A percentile compares a stretch with the other conserved stretches of the same genome.
phyloP scores from a whole-genome alignment of 164 flowering plant species.

The grape (Vitis vinifera) region DNA sequence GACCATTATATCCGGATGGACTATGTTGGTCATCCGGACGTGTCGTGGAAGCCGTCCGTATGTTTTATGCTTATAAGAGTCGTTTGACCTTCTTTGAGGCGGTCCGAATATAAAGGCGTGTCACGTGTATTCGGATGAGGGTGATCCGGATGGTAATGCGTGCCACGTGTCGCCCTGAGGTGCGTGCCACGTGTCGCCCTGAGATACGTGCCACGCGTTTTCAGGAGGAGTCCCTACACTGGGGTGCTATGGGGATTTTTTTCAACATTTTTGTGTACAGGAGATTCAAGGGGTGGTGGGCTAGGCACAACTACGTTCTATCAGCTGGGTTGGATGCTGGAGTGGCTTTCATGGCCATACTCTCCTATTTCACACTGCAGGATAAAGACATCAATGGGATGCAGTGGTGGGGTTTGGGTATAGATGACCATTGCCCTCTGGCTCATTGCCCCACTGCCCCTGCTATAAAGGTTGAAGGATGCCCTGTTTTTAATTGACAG shows the following conservation, averaged over 20 bases:
- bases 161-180: too few species aligned
- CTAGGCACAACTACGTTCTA: slow-evolving; percentile 44
- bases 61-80: too few species aligned
- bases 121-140: too few species aligned
- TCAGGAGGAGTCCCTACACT: too few species aligned
- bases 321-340: slow-evolving; percentile 58
- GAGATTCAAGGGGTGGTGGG: slow-evolving; percentile 45
- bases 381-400: slow-evolving; percentile 23
- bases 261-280: slow-evolving; percentile 40
- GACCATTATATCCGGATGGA: too few species aligned
- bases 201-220: too few species aligned
- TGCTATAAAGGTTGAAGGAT: slow-evolving; percentile 31
- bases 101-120: too few species aligned
- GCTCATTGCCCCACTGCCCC: slow-evolving; percentile 52
- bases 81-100: too few species aligned
- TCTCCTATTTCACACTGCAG: slow-evolving; percentile 37
- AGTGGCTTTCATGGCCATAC: slow-evolving; percentile 46
- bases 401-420: slow-evolving; percentile 44
- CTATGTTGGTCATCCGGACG: too few species aligned
- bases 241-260: slow-evolving; percentile 41
- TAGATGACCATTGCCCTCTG: slow-evolving; percentile 41
- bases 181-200: too few species aligned
- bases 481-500: slow-evolving; percentile 31
- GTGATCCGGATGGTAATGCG: too few species aligned
- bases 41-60: too few species aligned